These are phyloP conservation scores for Cyclotella kingstonii DNA, from an alignment of 108 stramenopile species.

Conservation along the genomic window DNA sequence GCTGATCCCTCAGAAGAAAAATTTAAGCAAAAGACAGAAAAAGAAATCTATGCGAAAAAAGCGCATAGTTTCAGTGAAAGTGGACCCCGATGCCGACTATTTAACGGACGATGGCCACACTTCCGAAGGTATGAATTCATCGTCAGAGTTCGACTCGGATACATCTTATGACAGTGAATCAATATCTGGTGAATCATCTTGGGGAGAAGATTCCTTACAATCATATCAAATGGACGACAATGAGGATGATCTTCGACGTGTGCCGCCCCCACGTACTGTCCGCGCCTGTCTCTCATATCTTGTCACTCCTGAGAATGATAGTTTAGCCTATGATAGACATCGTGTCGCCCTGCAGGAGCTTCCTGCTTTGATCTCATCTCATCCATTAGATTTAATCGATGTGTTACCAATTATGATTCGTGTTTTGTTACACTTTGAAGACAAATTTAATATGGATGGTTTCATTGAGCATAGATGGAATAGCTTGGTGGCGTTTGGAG, in stretches of 20 bases:
- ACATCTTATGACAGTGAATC: constrained; percentile 10
- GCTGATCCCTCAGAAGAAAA: neutral
- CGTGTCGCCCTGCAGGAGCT: constrained; percentile 58
- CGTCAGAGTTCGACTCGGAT: constrained; percentile 3
- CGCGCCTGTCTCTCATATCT: constrained; percentile 68
- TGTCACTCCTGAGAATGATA: constrained; percentile 60
- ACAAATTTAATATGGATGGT: constrained; percentile 63
- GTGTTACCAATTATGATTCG: constrained; percentile 55
- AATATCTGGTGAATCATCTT: constrained; percentile 28
- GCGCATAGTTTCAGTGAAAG: constrained; percentile 9
- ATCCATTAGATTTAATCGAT: constrained; percentile 69
- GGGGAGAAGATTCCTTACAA: constrained; percentile 52
- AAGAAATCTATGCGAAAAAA: constrained; percentile 8
- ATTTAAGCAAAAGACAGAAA: constrained; percentile 3
- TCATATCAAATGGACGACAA: constrained; percentile 69
- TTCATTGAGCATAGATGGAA: constrained; percentile 47
- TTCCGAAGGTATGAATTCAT: constrained; percentile 3
- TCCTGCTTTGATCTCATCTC: constrained; percentile 49
- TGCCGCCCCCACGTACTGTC: constrained; percentile 58
- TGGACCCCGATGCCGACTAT: constrained; percentile 46
- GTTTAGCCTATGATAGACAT: constrained; percentile 57
- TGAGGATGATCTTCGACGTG: constrained; percentile 75
- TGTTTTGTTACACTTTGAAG: constrained; percentile 66
- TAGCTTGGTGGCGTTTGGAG: constrained; percentile 50
- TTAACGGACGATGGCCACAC: constrained; percentile 25